These are phyloP conservation scores for Coleophoma crateriformis DNA, from an alignment of 2,329 filamentous ascomycete species.

Conservation along the genomic window DNA sequence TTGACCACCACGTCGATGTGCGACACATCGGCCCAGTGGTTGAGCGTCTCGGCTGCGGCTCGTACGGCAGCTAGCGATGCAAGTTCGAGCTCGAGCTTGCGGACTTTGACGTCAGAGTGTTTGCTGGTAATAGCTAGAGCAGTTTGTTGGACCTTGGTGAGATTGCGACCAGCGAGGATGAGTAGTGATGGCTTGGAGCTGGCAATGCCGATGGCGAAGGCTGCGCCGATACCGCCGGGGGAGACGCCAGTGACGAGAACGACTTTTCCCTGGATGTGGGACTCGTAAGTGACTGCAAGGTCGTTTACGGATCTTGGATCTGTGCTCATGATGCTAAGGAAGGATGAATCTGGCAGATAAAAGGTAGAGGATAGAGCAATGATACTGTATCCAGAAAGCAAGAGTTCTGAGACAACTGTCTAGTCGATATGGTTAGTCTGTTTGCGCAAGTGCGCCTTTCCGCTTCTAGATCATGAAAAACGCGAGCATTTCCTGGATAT, in stretches of 20 bases:
- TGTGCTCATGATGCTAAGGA: no score
- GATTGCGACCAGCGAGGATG: conserved; percentile 17
- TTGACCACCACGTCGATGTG: conserved; percentile 7
- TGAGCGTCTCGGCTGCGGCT: conserved; percentile 5
- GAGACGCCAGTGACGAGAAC: background rate
- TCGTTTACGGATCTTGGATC: background rate
- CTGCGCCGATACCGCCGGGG: background rate
- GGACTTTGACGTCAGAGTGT: background rate
- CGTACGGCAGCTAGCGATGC: conserved; percentile 26
- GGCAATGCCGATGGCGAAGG: background rate
- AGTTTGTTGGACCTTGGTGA: conserved; percentile 19
- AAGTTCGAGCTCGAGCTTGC: conserved; percentile 27
- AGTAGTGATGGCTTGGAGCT: conserved; percentile 9
- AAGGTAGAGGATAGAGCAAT: no score
- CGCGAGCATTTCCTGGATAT: no score
- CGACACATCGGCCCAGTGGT: background rate
- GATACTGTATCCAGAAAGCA: no score
- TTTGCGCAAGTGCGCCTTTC: no score
- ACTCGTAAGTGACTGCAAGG: background rate
- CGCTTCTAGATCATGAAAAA: no score
- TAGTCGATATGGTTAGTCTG: no score
- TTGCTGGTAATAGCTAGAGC: background rate
- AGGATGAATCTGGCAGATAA: no score
- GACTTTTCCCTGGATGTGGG: background rate
- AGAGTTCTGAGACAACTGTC: no score